Evolutionary conservation across 768 basidiomycete genomes (phyloP), one percentile per base, ranked within the genome.

Genomic region (Harrya chromipes): DNA sequence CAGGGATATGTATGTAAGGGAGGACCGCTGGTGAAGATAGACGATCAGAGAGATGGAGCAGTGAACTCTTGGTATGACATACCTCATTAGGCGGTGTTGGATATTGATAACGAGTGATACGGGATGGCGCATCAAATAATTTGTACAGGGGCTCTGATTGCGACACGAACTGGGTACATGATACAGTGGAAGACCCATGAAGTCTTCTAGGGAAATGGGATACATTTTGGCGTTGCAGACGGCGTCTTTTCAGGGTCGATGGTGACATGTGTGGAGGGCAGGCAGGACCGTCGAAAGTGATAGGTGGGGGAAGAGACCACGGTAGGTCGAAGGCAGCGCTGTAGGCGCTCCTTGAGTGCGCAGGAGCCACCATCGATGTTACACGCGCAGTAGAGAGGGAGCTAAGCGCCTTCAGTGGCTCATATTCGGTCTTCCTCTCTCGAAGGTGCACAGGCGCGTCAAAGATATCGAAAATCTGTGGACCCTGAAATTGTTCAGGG

Each of bases 251-350:
- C 26, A 59, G 50, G 39, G 55, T 17, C 29, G 41, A 44, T 3
- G 47, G 49, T 23, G 53, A 60, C 52, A 54, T 58, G 21, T 59
- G 62, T 34, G 60, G 63, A 43, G 66, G 63, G 46, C 70, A 63
- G 11, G 78, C 76, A 6, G 79, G 79, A 4, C 79, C 79, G 46
- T 79, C 79, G 49, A 78, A 78, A 16, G 73, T 54, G 48, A 74
- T 60, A 8, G 77, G 74, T 41, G 74, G 61, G 35, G 78, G 76
- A 26, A 79, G 70, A 17, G 70, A 71, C 37, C 59, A 46, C 13
- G 68, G 61, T 20, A 55, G 43, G 20, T 43, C 57, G 4, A 59
- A n/a, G 27, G 53, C 47, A 23, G 41, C 53, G 16, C 21, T 29
- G 43, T 57, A 45, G 6, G 46, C 43, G 24, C 35, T 45, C 37